These are phyloP conservation scores for Daphne laureola DNA, from an alignment of 441 rosid genomes.

Conservation along the genomic window DNA sequence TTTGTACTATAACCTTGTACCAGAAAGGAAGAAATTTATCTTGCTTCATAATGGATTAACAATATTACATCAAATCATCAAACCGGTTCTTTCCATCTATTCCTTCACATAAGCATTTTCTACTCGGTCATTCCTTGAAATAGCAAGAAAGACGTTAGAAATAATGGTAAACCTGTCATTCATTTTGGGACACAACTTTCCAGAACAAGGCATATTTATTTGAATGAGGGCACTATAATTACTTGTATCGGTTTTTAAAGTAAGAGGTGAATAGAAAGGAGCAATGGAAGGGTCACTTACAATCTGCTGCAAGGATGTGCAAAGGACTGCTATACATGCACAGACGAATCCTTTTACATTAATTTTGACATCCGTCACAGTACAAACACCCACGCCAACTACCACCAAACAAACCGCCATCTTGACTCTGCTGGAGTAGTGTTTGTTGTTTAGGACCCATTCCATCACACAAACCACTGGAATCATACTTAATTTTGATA, in stretches of 20 bases:
- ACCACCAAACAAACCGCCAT: constrained; percentile 72
- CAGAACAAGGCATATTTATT: too few species aligned
- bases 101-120: too few species aligned
- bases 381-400: constrained; percentile 86
- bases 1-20: too few species aligned
- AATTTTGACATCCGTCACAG: constrained; percentile 85
- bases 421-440: constrained; percentile 70
- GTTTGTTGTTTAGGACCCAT: constrained; percentile 74
- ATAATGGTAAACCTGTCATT: too few species aligned
- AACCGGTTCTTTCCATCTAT: too few species aligned
- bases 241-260: too few species aligned
- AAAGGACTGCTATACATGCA: constrained; percentile 65
- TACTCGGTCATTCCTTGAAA: too few species aligned
- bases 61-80: too few species aligned
- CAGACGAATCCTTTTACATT: constrained; percentile 83
- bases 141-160: too few species aligned
- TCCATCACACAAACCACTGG: constrained; percentile 91
- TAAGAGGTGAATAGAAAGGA: background rate
- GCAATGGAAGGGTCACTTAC: constrained; percentile 36
- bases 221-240: background rate
- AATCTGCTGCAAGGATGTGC: constrained; percentile 85
- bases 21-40: too few species aligned
- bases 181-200: too few species aligned
- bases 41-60: too few species aligned
- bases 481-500: constrained; percentile 88